Conservation (phyloP, 108 stramenopile species). For the Cyclostephanos tholiformis region DNA sequence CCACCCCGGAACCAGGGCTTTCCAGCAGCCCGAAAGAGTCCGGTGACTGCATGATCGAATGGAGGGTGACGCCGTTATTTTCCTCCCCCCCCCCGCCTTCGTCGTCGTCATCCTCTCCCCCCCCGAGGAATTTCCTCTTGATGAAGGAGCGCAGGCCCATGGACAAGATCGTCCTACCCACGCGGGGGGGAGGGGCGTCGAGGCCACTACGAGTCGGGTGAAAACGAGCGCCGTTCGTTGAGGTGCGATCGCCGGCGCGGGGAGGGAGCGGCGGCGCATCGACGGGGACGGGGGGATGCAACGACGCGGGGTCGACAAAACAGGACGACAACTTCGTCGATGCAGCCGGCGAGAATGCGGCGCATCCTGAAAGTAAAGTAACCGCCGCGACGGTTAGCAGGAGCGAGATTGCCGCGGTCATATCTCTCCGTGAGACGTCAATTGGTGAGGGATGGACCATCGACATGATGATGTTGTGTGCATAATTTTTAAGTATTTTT, state of each 20-base stretch:
- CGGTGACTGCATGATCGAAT: slow-evolving; percentile 32
- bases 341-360: slow-evolving; percentile 3
- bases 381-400: background rate
- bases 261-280: background rate
- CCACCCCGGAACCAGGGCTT: slow-evolving; percentile 9
- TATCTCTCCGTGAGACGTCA: background rate
- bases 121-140: slow-evolving; percentile 29
- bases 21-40: slow-evolving; percentile 43
- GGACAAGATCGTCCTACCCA: slow-evolving; percentile 16
- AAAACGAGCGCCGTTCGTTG: background rate
- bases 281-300: too few species aligned
- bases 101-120: slow-evolving; percentile 16
- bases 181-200: background rate
- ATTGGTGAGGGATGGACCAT: background rate
- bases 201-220: background rate
- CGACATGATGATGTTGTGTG: too few species aligned
- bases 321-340: background rate
- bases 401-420: background rate
- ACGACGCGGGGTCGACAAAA: background rate
- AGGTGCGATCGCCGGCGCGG: background rate
- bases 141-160: slow-evolving; percentile 51
- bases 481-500: too few species aligned
- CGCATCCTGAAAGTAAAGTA: background rate
- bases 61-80: slow-evolving; percentile 24
- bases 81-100: slow-evolving; percentile 4